Base-by-base conservation (phyloP, 768 basidiomycete genomes). In the Suillus brevipes region DNA sequence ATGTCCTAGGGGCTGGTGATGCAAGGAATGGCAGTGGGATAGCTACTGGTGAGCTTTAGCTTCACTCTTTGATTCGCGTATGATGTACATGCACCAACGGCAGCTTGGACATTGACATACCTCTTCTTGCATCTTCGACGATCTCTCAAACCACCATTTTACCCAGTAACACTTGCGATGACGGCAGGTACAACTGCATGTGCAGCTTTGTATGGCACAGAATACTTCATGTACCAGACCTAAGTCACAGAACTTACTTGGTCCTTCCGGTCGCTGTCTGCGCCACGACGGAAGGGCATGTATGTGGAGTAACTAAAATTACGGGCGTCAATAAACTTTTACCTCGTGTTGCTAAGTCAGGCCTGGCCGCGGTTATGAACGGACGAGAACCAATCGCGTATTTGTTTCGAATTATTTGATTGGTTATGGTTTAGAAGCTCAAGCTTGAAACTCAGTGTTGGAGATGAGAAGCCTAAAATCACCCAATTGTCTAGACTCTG, bases 71-170 rank as follows among this genome's bases (percentile, higher is more conserved):
- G 25, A 43, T 42, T n/a, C 1, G 20, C 60, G n/a, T 6, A 6
- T 34, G 45, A 23, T n/a, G 6, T 13, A 45, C 16, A 47, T 65
- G 28, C 38, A n/a, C 52, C 63, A 43, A 43, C 40, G 49, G 37
- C 53, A 81, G 82, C 81, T 8, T 83, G 81, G 81, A 80, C 81
- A n/a, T 68, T 83, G 55, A 82, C 78, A 40, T 83, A 82, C 64
- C 75, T 83, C 40, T 70, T 81, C 23, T 63, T 83, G 42, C 80
- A 82, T 57, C 66, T 74, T 3, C 71, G 78, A n/a, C 73, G 68
- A 40, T 77, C 81, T 1, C 45, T 77, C 3, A 72, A 62, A 14
- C 64, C 72, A 0, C 79, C 78, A 0, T 70, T 78, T 2, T 74
- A 77, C 65, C 67, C 71, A 1, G 53, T 80, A 2, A 71, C 81